Evolutionary conservation across 192 early-diverging fungal genomes (phyloP).

Genomic region (Rhizoclosmatium sp.): DNA sequence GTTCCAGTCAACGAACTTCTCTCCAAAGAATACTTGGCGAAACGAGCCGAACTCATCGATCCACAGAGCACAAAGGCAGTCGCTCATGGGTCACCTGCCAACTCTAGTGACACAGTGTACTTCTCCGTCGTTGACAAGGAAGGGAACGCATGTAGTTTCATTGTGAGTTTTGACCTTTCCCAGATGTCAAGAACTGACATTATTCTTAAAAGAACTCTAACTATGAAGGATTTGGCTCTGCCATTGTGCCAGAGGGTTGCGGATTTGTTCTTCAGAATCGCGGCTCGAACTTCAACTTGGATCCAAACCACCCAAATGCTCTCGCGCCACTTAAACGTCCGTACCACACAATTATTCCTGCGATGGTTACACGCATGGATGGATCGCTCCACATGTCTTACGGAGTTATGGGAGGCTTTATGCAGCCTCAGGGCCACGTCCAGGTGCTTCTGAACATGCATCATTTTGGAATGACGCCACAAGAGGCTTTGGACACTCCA

Average conservation of each 20-base stretch:
- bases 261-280: conserved; percentile 77
- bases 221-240: conserved; percentile 48
- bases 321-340: conserved; percentile 74
- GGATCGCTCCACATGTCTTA: conserved; percentile 53
- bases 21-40: conserved; percentile 60
- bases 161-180: conserved; percentile 48
- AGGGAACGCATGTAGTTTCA: conserved; percentile 85
- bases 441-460: conserved; percentile 77
- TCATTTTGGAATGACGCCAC: conserved; percentile 64
- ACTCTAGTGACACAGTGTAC: conserved; percentile 78
- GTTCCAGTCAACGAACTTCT: conserved; percentile 65
- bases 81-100: conserved; percentile 64
- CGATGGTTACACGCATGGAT: conserved; percentile 29
- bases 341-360: conserved; percentile 81
- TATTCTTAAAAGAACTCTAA: conserved; percentile 34
- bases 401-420: conserved; percentile 79
- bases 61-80: conserved; percentile 57
- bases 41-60: conserved; percentile 66
- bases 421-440: conserved; percentile 87
- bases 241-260: conserved; percentile 63
- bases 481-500: conserved; percentile 73
- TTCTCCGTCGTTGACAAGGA: conserved; percentile 76
- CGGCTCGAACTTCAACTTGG: conserved; percentile 70
- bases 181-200: background rate
- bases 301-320: conserved; percentile 64